Evolutionary conservation across 192 early-diverging fungal genomes (phyloP), one percentile per base, ranked within the genome.

Genomic region (Podila minutissima): DNA sequence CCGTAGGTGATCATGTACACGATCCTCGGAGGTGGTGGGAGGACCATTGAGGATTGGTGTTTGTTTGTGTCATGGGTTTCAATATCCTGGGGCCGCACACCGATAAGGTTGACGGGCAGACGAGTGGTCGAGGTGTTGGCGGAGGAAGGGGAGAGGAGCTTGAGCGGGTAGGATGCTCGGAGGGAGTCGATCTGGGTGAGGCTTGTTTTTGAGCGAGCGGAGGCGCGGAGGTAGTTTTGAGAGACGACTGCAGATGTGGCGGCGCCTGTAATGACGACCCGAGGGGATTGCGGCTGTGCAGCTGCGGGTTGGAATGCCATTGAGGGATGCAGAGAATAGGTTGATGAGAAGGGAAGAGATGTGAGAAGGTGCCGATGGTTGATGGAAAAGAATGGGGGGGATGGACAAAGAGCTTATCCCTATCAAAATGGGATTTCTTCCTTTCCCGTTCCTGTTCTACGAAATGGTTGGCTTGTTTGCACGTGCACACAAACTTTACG

Each of bases 1-100:
- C 96, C 96, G 65, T 94, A 96, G 7, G 90, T 88, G 20, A 97
- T 82, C 49, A 95, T 86, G 85, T 93, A 97, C 46, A 91, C 92
- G 38, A 89, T 84, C 26, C 77, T 68, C 11, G 77, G 77, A 13
- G 77, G 77, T 11, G 71, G 66, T 26, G 76, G 71, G 0, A 65
- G 58, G 5, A 64, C 53, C 46, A 26, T 5, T 15, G 71, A 46
- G 24, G 12, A 20, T 1, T 46, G 41, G 7, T 46, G 41, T 3
- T 46, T 46, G 41, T 17, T 46, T 46, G 1, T 17, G 2, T 17
- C 41, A 46, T 15, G 41, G 41, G 26, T 24, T 2, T 26, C 32
- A 46, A 46, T 57, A 7, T 29, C 35, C 29, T 49, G 41, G 3
- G 41, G 29, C 28, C 33, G 32, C 7, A 41, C 38, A 29, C 32